A percentile compares a stretch with the other conserved stretches of the same genome.
phyloP scores from a whole-genome alignment of 2,329 filamentous ascomycete species.

The Colletotrichum tamarilloi region DNA sequence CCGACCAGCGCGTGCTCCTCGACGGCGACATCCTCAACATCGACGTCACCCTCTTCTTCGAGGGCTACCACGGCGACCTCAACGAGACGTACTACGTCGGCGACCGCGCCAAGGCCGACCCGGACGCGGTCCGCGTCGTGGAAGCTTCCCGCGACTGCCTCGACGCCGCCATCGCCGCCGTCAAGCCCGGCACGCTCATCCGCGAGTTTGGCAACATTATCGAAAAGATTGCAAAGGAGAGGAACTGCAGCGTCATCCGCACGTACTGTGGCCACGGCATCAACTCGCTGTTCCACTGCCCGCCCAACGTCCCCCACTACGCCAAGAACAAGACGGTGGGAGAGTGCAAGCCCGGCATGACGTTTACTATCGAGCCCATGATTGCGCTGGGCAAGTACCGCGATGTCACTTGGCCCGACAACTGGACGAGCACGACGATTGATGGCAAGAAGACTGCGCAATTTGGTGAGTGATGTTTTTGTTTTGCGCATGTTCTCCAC shows the following conservation, averaged over 20 bases:
- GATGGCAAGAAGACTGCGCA: slow-evolving; percentile 93
- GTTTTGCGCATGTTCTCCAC: neutral
- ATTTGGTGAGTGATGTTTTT: slow-evolving; percentile 73
- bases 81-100: slow-evolving; percentile 99
- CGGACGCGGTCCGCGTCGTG: slow-evolving; percentile 89
- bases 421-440: slow-evolving; percentile 95
- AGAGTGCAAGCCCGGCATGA: slow-evolving; percentile 95
- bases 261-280: slow-evolving; percentile 98
- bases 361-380: slow-evolving; percentile 99
- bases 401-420: slow-evolving; percentile 97
- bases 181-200: slow-evolving; percentile 94
- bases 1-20: slow-evolving; percentile 85
- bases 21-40: slow-evolving; percentile 98
- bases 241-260: slow-evolving; percentile 89
- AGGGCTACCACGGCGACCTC: slow-evolving; percentile 93
- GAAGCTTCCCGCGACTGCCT: slow-evolving; percentile 91
- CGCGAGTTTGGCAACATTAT: slow-evolving; percentile 94
- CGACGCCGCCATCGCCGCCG: slow-evolving; percentile 88
- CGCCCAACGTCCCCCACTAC: slow-evolving; percentile 96
- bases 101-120: slow-evolving; percentile 83
- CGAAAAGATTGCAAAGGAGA: slow-evolving; percentile 91
- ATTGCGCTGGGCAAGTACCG: slow-evolving; percentile 90
- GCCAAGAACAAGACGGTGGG: slow-evolving; percentile 98
- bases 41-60: slow-evolving; percentile 93
- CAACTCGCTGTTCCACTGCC: slow-evolving; percentile 91